Evolutionary conservation across 1,284 basidiomycete genomes (phyloP), one percentile per base, ranked within the genome.

Genomic region (Malassezia japonica): DNA sequence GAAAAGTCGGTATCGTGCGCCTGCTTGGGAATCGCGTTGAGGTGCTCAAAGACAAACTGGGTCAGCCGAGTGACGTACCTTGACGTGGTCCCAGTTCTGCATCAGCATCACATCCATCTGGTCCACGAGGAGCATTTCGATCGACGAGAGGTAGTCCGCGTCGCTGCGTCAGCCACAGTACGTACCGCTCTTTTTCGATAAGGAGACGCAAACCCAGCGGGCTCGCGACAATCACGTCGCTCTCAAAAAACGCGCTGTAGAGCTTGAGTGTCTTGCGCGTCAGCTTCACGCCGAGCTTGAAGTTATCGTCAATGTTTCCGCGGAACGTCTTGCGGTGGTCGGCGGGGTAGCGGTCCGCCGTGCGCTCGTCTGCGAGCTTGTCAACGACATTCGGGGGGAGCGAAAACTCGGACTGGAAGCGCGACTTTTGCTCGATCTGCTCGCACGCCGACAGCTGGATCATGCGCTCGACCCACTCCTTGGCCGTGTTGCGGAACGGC

Each of bases 11-110:
- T 83, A 50, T 94, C 86, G 63, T 85, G 87, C 5, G 89, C 87
- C 66, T 89, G 85, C 63, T 88, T 86, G 0, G 94, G 94, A 20
- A 96, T 78, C 60, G 83, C 79, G 75, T 95, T 96, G 43, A 96
- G 74, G 54, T 85, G 80, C 2, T 80, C 81, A 60, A 96, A 78
- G 37, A 94, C 81, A 70, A 87, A 94, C 87, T 95, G 57, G 28
- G 29, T 32, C 9, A 13, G 16, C 2, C 20, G 20, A 50, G 15
- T 25, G n/a, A 62, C 77, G 44, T 62, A 86, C 89, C 78, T 91
- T 85, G 15, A 92, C 79, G 71, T 98, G 92, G 45, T 96, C 90
- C 94, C 94, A 98, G 68, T 98, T 98, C 76, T 98, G 92, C 94
- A 98, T 98, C 6, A 82, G 80, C 70, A 98, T 80, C 2, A 86